A percentile compares a stretch with the other conserved stretches of the same genome.
Evolutionary conservation across 257 asterid species (phyloP).

Genomic region (Echium plantagineum): DNA sequence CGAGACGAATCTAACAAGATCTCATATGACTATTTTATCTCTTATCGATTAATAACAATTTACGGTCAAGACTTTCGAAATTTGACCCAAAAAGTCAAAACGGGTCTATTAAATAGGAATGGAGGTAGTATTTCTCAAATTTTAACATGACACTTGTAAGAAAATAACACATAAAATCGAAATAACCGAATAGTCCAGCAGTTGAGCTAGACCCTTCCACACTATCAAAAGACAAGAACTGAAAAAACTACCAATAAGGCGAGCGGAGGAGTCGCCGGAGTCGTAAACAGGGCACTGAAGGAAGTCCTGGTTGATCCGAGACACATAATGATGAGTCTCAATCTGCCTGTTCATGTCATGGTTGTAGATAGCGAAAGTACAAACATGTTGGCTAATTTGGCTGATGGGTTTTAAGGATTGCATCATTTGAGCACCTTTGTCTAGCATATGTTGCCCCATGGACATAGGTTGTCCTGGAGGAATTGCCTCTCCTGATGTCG

Average conservation of each 20-base stretch:
- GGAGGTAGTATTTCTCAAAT: too few species aligned
- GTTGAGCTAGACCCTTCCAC: too few species aligned
- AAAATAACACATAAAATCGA: too few species aligned
- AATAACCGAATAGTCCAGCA: too few species aligned
- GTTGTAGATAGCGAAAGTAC: conserved; percentile 75
- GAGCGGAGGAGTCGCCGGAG: conserved; percentile 48
- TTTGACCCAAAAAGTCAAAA: too few species aligned
- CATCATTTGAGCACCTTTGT: conserved; percentile 52
- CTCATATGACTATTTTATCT: too few species aligned
- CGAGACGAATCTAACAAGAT: too few species aligned
- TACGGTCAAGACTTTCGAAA: too few species aligned
- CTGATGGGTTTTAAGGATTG: conserved; percentile 64
- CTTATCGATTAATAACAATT: too few species aligned
- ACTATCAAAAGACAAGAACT: too few species aligned
- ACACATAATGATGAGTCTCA: conserved; percentile 60
- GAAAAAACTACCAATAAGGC: conserved; percentile 94
- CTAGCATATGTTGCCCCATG: conserved; percentile 35
- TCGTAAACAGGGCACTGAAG: conserved; percentile 83
- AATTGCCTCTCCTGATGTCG: conserved; percentile 42
- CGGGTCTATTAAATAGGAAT: too few species aligned
- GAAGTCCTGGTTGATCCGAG: conserved; percentile 57
- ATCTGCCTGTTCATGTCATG: conserved; percentile 78
- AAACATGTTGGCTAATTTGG: conserved; percentile 58
- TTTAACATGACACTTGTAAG: too few species aligned
- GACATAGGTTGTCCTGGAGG: conserved; percentile 69